These are phyloP conservation scores for Mortierella hygrophila DNA, from an alignment of 192 early-diverging fungal genomes.

Conservation along the genomic window DNA sequence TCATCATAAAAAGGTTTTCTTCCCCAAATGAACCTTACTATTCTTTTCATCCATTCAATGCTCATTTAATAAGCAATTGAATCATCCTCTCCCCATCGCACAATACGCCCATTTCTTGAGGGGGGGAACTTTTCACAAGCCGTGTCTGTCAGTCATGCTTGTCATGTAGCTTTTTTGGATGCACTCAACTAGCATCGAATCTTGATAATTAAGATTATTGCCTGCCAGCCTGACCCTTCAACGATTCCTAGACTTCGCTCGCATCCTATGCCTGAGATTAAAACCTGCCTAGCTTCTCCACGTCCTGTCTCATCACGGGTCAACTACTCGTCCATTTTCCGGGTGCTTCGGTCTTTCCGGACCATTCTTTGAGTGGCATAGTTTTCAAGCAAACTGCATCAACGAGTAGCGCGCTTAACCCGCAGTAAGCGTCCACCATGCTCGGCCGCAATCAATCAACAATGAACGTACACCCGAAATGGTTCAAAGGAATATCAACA, in stretches of 20 bases:
- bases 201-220: background rate
- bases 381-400: background rate
- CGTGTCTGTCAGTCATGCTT: background rate
- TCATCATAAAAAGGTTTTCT: background rate
- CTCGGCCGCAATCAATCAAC: background rate
- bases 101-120: background rate
- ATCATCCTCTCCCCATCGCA: background rate
- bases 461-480: background rate
- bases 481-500: background rate
- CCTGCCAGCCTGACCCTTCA: background rate
- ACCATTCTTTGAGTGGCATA: too few species aligned
- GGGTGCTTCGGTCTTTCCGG: background rate
- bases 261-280: background rate
- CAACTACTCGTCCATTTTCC: background rate
- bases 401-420: background rate
- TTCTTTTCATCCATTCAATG: background rate
- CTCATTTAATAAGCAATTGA: background rate
- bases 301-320: background rate
- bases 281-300: background rate
- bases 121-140: background rate
- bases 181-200: background rate
- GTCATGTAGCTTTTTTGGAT: background rate
- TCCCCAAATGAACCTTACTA: slow-evolving; percentile 30
- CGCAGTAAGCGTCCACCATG: too few species aligned
- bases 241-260: background rate